Evolutionary conservation across 768 basidiomycete species (phyloP).

Genomic region (Tricholoma bakamatsutake): DNA sequence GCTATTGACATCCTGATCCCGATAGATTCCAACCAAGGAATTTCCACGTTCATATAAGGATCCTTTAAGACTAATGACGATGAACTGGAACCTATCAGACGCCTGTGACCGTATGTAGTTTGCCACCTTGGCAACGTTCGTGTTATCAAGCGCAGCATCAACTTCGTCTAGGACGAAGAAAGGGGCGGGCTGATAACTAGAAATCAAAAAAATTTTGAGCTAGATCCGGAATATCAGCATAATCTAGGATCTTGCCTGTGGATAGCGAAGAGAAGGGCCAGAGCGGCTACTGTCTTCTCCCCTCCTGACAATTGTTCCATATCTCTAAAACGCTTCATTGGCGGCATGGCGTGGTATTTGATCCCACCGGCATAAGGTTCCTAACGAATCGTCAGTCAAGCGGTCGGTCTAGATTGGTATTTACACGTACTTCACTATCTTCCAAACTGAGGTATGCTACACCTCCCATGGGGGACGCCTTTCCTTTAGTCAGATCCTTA

Average conservation of each 20-base stretch:
- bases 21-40: constrained; percentile 89
- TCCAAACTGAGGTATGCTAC: constrained; percentile 95
- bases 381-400: constrained; percentile 4
- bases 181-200: constrained; percentile 90
- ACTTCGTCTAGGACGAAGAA: constrained; percentile 99
- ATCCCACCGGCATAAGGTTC: constrained; percentile 78
- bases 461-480: constrained; percentile 89
- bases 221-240: neutral
- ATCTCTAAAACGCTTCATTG: constrained; percentile 98
- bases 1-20: constrained; percentile 91
- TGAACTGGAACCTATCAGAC: constrained; percentile 85
- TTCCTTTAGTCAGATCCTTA: constrained; percentile 96
- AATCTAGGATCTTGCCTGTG: constrained; percentile 57
- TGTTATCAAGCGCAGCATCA: constrained; percentile 96
- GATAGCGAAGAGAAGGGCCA: constrained; percentile 95
- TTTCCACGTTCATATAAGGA: constrained; percentile 88
- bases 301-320: constrained; percentile 99
- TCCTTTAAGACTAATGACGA: constrained; percentile 95
- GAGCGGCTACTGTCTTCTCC: constrained; percentile 96
- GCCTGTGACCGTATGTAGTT: constrained; percentile 87
- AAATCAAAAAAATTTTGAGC: neutral
- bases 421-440: constrained; percentile 74
- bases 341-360: constrained; percentile 99
- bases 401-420: neutral
- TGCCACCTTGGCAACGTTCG: constrained; percentile 95